These are phyloP conservation scores for Penstemon eatonii DNA, from an alignment of 257 asterid species.

Conservation along the genomic window DNA sequence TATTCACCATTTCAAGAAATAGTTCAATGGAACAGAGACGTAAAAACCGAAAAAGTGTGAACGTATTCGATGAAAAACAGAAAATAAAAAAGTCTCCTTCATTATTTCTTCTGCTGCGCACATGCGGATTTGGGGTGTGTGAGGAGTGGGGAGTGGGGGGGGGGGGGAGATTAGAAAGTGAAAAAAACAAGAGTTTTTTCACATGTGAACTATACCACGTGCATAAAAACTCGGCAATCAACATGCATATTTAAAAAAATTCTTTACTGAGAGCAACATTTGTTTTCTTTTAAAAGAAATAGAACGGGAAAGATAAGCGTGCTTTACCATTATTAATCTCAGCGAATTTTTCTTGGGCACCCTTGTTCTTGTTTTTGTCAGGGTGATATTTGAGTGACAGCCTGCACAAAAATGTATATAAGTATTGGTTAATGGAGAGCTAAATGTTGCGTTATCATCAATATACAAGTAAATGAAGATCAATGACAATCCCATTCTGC, in stretches of 20 bases:
- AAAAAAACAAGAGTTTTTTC: no score
- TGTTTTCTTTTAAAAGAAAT: background rate
- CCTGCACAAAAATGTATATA: conserved; percentile 40
- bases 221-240: no score
- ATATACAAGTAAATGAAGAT: conserved; percentile 4
- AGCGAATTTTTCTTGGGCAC: conserved; percentile 88
- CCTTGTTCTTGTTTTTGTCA: conserved; percentile 89
- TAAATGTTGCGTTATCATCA: background rate
- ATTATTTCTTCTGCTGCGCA: no score
- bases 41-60: background rate
- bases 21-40: background rate
- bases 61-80: background rate
- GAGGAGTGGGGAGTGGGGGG: no score
- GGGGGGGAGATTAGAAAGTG: no score
- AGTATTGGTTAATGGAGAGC: conserved; percentile 7
- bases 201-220: no score
- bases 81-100: background rate
- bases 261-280: background rate
- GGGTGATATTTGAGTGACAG: conserved; percentile 94
- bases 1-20: background rate
- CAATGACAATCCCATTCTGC: background rate
- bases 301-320: conserved; percentile 7
- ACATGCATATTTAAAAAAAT: no score
- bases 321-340: conserved; percentile 87
- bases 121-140: no score